Evolutionary conservation across 2,329 filamentous ascomycete genomes (phyloP).

Genomic region (Penicillium rolfsii): DNA sequence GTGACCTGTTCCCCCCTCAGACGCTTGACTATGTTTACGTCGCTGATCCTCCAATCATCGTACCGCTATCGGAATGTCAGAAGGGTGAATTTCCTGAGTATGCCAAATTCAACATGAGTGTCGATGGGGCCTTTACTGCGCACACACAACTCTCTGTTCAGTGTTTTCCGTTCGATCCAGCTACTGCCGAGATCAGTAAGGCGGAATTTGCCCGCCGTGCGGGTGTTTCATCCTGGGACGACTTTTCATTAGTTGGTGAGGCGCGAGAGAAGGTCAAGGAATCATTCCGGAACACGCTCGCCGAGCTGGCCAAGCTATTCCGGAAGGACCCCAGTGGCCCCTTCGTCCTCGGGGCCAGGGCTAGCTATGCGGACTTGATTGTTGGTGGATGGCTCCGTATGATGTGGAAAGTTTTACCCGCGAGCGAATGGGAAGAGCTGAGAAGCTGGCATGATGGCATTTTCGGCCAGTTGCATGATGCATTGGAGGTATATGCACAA

Average conservation of each 20-base stretch:
- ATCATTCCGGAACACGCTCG: slow-evolving; percentile 50
- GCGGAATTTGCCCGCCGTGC: slow-evolving; percentile 56
- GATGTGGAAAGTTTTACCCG: slow-evolving; percentile 46
- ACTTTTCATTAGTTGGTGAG: slow-evolving; percentile 44
- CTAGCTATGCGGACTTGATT: slow-evolving; percentile 60
- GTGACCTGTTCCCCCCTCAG: slow-evolving; percentile 54
- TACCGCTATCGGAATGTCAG: slow-evolving; percentile 45
- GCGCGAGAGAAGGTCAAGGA: slow-evolving; percentile 43
- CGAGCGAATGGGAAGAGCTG: slow-evolving; percentile 54
- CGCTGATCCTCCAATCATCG: slow-evolving; percentile 33
- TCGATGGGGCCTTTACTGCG: slow-evolving; percentile 59
- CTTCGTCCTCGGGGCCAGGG: slow-evolving; percentile 52
- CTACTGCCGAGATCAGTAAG: slow-evolving; percentile 49
- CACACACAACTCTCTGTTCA: slow-evolving; percentile 49
- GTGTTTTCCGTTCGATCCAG: slow-evolving; percentile 57
- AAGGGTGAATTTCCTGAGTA: slow-evolving; percentile 43
- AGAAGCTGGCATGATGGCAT: slow-evolving; percentile 55
- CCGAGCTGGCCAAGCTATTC: slow-evolving; percentile 50
- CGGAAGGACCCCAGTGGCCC: slow-evolving; percentile 47
- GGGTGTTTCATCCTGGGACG: slow-evolving; percentile 47
- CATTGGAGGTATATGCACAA: slow-evolving; percentile 45
- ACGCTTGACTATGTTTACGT: slow-evolving; percentile 48
- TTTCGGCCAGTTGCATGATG: slow-evolving; percentile 57
- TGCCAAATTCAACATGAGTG: slow-evolving; percentile 56
- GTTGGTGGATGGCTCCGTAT: slow-evolving; percentile 61